Evolutionary conservation across 2,329 filamentous ascomycete genomes (phyloP).

Genomic region (Didymellaceae sp.): DNA sequence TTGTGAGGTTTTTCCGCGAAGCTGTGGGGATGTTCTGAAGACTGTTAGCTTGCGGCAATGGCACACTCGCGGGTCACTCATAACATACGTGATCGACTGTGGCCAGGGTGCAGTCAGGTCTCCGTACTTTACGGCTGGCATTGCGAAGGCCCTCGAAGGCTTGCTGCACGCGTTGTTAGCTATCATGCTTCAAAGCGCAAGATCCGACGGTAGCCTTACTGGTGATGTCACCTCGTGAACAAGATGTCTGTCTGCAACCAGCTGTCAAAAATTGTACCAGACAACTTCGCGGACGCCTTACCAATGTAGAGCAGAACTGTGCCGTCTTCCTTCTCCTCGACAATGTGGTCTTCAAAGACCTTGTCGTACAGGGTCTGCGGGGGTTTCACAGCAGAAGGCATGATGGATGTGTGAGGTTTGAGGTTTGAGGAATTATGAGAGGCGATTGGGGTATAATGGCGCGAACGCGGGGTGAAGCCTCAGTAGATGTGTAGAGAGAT

Average conservation of each 20-base stretch:
- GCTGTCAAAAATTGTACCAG: conserved; percentile 29
- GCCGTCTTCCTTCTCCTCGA: conserved; percentile 93
- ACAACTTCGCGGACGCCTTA: conserved; percentile 52
- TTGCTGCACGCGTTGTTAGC: conserved; percentile 64
- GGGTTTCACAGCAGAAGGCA: conserved; percentile 75
- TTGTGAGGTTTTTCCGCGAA: conserved; percentile 90
- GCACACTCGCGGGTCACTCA: not conserved
- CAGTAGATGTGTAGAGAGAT: conserved; percentile 1
- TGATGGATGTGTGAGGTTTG: conserved; percentile 54
- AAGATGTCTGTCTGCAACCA: conserved; percentile 83
- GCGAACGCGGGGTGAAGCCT: conserved; percentile 7
- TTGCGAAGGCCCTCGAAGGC: conserved; percentile 95
- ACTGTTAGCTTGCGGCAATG: conserved; percentile 19
- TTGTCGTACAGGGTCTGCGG: conserved; percentile 96
- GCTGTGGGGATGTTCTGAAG: conserved; percentile 88
- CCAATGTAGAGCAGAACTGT: conserved; percentile 93
- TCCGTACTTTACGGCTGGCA: conserved; percentile 83
- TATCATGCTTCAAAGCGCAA: not conserved
- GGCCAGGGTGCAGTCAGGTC: conserved; percentile 94
- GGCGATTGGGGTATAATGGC: conserved; percentile 4
- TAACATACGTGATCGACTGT: conserved; percentile 90
- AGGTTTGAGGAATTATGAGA: not conserved
- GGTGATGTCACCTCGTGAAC: conserved; percentile 99
- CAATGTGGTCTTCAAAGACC: conserved; percentile 92
- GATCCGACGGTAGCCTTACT: conserved; percentile 58